A percentile compares a stretch with the other conserved stretches of the same genome.
Conservation (phyloP, 305 asterid species). For the Caryopteris hybrid region DNA sequence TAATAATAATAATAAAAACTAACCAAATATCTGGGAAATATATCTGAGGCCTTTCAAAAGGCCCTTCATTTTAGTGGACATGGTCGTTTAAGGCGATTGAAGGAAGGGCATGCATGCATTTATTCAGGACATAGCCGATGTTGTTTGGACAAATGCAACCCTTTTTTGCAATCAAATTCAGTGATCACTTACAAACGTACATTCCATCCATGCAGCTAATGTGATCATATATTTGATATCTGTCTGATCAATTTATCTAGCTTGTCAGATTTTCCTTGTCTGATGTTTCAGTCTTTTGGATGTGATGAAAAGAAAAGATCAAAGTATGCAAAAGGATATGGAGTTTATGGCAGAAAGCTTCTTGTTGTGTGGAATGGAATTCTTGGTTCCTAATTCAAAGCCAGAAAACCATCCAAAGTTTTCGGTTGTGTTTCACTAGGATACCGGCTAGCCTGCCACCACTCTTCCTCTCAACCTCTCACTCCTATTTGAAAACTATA, state of each 20-base stretch:
- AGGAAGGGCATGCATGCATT: too few species aligned
- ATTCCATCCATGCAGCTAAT: not conserved
- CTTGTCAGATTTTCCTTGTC: not conserved
- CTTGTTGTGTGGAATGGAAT: not conserved
- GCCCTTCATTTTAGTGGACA: slow-evolving; percentile 73
- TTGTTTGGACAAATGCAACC: too few species aligned
- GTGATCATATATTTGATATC: too few species aligned
- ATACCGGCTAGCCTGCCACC: slow-evolving; percentile 20
- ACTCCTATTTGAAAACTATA: not conserved
- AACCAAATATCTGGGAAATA: slow-evolving; percentile 80
- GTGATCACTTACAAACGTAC: not conserved
- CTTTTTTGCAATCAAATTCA: not conserved
- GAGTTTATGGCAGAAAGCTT: not conserved
- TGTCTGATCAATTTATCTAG: not conserved
- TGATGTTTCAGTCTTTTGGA: slow-evolving; percentile 3
- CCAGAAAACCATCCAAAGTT: slow-evolving; percentile 14
- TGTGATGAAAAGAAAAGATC: not conserved
- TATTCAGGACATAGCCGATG: slow-evolving; percentile 14
- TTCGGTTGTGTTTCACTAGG: slow-evolving; percentile 23
- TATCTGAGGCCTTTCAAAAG: slow-evolving; percentile 78
- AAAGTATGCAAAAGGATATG: slow-evolving; percentile 8
- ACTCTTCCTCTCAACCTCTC: not conserved
- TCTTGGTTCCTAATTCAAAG: slow-evolving; percentile 11
- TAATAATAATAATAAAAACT: slow-evolving; percentile 7
- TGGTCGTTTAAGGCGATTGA: not conserved